Evolutionary conservation across 179 eudicot genomes (phyloP).

Genomic region (Sideroxylon spinosum): DNA sequence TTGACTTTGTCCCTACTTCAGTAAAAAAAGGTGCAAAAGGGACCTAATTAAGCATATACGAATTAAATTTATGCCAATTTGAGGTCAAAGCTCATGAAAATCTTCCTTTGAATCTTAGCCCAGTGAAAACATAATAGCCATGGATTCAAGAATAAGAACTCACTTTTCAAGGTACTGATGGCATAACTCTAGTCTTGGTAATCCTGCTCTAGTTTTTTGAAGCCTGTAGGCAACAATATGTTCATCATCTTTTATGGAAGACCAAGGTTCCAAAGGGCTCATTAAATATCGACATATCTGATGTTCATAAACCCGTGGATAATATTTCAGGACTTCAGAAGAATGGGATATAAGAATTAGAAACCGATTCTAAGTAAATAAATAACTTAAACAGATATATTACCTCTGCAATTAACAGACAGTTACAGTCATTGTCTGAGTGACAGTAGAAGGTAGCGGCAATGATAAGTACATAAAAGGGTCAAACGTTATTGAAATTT

Average conservation of each 20-base stretch:
- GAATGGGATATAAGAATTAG: background rate
- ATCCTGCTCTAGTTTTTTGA: constrained; percentile 45
- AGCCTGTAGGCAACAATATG: constrained; percentile 81
- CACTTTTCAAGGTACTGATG: constrained; percentile 68
- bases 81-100: background rate
- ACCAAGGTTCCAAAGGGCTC: constrained; percentile 49
- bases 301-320: constrained; percentile 67
- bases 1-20: too few relatives aligned
- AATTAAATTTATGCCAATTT: too few relatives aligned
- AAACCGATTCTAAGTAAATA: background rate
- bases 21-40: too few relatives aligned
- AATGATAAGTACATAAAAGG: constrained; percentile 97
- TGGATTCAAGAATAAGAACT: constrained; percentile 20
- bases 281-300: constrained; percentile 64
- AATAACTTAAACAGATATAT: constrained; percentile 1
- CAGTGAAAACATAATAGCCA: background rate
- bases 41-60: too few relatives aligned
- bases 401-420: constrained; percentile 94
- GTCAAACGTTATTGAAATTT: constrained; percentile 87
- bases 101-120: background rate
- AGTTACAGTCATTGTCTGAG: constrained; percentile 73
- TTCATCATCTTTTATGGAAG: constrained; percentile 79
- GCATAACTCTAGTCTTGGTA: constrained; percentile 66
- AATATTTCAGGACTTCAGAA: constrained; percentile 17
- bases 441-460: constrained; percentile 84